Base-by-base conservation (phyloP, 2,329 filamentous ascomycete genomes). In the Alternaria ethzedia region DNA sequence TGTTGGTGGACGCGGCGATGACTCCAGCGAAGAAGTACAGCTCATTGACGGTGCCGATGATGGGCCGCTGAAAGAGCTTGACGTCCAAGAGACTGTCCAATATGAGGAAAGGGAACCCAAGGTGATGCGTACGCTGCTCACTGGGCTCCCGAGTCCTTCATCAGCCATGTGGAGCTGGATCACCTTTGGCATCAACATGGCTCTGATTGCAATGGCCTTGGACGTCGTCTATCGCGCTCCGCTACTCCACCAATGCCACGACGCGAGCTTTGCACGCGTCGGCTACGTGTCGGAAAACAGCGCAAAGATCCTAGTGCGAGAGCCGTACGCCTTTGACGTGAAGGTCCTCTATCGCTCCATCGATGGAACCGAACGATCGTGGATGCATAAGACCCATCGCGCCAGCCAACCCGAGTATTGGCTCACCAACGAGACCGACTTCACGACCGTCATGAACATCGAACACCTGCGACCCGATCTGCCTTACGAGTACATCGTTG, bases 281-380 rank as follows among this genome's bases (percentile, higher is more conserved):
- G 96, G 96, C 25, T 95, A 95, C 77, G 90, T 98, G 26, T 97
- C 94, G 5, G 87, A 92, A 17, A 87, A 85, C 0, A 90, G 90
- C 59, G 96, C 94, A 21, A 94, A 89, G 64, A 86, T 99, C 43
- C 82, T 99, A 26, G 85, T 99, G 50, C 88, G 96, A 61, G 96
- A 98, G 79, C 93, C 96, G 1, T 88, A 97, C 70, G 84, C 88
- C 55, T 78, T 86, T 32, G 89, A 91, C 71, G 86, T 97, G 76
- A 86, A 66, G 54, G 72, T 76, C 13, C 65, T 72, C 17, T 80
- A 79, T 55, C 73, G 78, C 10, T 73, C 75, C 0, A 66, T 78
- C 21, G 73, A 78, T 36, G 67, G 73, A 7, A 54, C 61, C 3
- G 57, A 67, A 54, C 70, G 72, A 12, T 71, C 73, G 3, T 80